Percentiles rank a stretch among this genome's conserved stretches.
Conservation (phyloP, 495 filamentous ascomycete species). For the Chaetomium tenue region DNA sequence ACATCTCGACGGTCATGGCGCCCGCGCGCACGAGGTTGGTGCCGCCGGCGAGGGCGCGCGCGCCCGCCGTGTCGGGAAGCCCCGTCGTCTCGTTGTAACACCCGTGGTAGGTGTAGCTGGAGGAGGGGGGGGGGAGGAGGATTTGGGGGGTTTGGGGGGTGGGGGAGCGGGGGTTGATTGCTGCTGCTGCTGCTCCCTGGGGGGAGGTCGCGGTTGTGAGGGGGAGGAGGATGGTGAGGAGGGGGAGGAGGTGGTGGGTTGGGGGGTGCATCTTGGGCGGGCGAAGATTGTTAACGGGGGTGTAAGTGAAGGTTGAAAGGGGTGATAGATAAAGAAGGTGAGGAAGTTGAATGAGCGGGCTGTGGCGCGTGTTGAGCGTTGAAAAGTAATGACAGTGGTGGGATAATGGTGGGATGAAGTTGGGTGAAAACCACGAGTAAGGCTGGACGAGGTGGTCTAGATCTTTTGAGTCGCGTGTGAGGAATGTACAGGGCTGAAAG, state of each 20-base stretch:
- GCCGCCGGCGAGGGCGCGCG: constrained; percentile 39
- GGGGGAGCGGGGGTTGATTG: background rate
- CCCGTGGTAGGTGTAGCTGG: constrained; percentile 40
- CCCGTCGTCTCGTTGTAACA: constrained; percentile 51
- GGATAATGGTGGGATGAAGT: background rate
- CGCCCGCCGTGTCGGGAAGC: constrained; percentile 31
- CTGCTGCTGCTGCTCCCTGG: background rate
- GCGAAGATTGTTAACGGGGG: too few relatives aligned
- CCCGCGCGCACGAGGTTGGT: constrained; percentile 30
- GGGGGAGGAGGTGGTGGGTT: background rate
- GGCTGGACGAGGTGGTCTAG: background rate
- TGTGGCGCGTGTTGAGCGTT: background rate
- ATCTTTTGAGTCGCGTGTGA: background rate
- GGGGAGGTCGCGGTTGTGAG: background rate
- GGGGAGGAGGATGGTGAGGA: background rate
- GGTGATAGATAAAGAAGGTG: background rate
- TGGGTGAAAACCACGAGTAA: background rate
- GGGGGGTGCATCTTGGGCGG: background rate
- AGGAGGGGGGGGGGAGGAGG: constrained; percentile 1
- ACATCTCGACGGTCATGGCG: constrained; percentile 45
- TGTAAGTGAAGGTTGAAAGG: background rate
- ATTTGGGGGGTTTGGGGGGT: background rate
- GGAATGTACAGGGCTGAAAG: constrained; percentile 4
- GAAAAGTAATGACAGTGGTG: background rate
- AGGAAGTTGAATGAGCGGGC: background rate